Conservation (phyloP, 208 protist species). For the Trypanosoma mega region DNA sequence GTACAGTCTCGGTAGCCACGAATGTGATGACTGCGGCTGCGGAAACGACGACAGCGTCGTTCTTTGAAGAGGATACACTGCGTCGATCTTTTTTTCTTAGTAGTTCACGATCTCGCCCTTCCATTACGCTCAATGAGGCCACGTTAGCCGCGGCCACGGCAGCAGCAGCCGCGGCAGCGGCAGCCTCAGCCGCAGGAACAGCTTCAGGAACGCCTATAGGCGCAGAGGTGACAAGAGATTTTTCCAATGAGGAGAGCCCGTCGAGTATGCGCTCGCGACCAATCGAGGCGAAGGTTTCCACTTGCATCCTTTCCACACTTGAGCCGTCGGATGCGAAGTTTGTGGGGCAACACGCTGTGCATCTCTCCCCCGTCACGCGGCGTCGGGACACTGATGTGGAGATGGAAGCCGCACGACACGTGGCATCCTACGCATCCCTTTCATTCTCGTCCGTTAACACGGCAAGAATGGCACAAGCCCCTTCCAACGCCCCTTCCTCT, state of each 20-base stretch:
- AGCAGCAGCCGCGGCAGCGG: background rate
- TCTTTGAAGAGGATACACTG: background rate
- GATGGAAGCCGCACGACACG: background rate
- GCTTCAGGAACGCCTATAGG: background rate
- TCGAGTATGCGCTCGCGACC: too few species aligned
- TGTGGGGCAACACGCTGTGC: conserved; percentile 33
- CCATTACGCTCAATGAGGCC: background rate
- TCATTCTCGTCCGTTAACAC: too few species aligned
- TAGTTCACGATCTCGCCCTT: too few species aligned
- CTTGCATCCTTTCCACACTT: conserved; percentile 49
- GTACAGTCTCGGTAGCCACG: too few species aligned
- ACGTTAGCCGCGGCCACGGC: background rate
- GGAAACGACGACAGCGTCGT: background rate
- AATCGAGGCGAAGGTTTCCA: too few species aligned
- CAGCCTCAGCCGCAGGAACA: background rate
- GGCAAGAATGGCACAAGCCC: too few species aligned
- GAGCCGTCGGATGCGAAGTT: conserved; percentile 38
- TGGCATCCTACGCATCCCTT: background rate
- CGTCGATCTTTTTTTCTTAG: conserved; percentile 3
- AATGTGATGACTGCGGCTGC: conserved; percentile 1
- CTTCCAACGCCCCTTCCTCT: background rate
- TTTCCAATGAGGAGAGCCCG: too few species aligned
- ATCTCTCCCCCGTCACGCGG: conserved; percentile 33
- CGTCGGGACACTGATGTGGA: background rate
- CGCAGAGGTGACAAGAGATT: background rate